Evolutionary conservation across 352 stramenopile genomes (phyloP).

Genomic region (Lagenidium sp.): DNA sequence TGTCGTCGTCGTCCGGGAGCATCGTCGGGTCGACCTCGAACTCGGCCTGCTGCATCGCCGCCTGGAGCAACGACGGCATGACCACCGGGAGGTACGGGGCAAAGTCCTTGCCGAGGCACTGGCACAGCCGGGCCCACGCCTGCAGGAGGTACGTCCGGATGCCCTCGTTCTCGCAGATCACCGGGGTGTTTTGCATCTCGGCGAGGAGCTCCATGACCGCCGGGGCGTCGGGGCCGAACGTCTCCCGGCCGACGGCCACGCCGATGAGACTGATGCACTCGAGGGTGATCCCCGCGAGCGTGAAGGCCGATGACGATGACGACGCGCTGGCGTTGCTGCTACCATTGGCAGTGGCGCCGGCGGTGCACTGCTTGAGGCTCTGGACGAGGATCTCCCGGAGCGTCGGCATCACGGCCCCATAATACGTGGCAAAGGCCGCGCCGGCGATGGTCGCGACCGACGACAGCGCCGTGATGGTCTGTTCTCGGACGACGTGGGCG

Average conservation of each 20-base stretch:
- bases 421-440: constrained; percentile 61
- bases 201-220: constrained; percentile 83
- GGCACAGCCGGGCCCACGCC: constrained; percentile 68
- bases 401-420: constrained; percentile 58
- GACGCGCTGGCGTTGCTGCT: too few relatives aligned
- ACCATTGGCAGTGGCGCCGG: constrained; percentile 19
- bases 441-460: constrained; percentile 65
- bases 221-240: constrained; percentile 57
- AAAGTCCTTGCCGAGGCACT: constrained; percentile 72
- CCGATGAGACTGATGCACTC: constrained; percentile 78
- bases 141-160: constrained; percentile 80
- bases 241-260: constrained; percentile 60
- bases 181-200: constrained; percentile 75
- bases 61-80: constrained; percentile 74
- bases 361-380: constrained; percentile 51
- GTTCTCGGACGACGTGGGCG: constrained; percentile 62
- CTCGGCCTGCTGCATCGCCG: constrained; percentile 72
- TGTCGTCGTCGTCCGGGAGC: constrained; percentile 47
- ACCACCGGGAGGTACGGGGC: constrained; percentile 67
- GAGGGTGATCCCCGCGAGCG: constrained; percentile 75
- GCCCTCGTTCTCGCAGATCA: constrained; percentile 72
- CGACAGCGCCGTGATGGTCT: constrained; percentile 74
- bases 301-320: too few relatives aligned
- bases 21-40: constrained; percentile 69
- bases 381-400: constrained; percentile 60